Evolutionary conservation across 352 stramenopile species (phyloP).

Genomic region (Phytophthora agathidicida): DNA sequence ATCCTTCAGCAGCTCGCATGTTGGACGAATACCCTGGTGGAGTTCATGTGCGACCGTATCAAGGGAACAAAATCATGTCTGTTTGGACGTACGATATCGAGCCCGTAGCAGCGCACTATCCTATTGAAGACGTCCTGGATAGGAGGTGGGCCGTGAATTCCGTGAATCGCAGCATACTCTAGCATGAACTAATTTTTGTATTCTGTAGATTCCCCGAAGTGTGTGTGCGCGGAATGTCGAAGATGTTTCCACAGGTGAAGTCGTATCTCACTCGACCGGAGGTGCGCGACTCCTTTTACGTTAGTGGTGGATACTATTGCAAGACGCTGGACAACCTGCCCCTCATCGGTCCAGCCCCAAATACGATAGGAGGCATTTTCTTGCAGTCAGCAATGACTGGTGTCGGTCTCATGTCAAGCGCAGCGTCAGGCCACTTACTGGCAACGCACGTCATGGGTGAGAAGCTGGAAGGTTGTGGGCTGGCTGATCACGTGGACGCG

Average conservation of each 20-base stretch:
- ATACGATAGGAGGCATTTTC: constrained; percentile 66
- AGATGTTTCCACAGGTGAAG: constrained; percentile 69
- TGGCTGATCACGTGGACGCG: constrained; percentile 53
- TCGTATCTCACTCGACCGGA: constrained; percentile 60
- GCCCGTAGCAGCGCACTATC: constrained; percentile 61
- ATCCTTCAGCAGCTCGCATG: constrained; percentile 48
- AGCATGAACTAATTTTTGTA: background rate
- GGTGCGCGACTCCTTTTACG: constrained; percentile 66
- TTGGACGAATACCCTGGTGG: constrained; percentile 68
- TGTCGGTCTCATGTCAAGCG: constrained; percentile 80
- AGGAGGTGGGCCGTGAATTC: constrained; percentile 35
- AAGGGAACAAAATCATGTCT: constrained; percentile 65
- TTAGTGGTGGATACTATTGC: constrained; percentile 83
- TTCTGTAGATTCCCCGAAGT: constrained; percentile 71
- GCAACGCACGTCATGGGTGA: constrained; percentile 69
- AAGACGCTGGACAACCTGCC: constrained; percentile 82
- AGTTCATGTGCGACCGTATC: constrained; percentile 74
- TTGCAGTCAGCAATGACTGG: constrained; percentile 77
- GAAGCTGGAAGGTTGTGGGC: constrained; percentile 41
- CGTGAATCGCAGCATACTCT: background rate
- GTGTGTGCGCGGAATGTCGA: constrained; percentile 61
- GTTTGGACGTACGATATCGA: constrained; percentile 85
- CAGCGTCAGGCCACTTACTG: constrained; percentile 67
- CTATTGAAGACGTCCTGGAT: constrained; percentile 69
- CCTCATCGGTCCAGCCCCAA: constrained; percentile 66